Evolutionary conservation across 495 filamentous ascomycete species (phyloP), one percentile per base, ranked within the genome.

Genomic region (Aeminium ludgeri): DNA sequence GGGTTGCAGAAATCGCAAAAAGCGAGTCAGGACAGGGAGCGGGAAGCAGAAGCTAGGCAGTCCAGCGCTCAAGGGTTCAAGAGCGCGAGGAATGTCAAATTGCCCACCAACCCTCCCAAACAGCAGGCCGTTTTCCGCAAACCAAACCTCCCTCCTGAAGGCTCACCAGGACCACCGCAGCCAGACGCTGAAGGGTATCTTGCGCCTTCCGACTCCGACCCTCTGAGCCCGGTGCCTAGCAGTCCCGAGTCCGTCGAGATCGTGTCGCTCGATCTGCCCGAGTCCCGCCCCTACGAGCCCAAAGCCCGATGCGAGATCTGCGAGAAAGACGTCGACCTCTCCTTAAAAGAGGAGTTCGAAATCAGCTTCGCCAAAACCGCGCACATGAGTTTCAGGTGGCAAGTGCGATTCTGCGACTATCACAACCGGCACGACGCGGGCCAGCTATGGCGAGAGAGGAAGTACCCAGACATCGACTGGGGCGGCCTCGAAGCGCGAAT

Each of bases 391-490:
- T 39, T 54, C 32, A 43, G 40, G 13, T 41, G 49, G 25, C 55
- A 57, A 33, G 56, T 62, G 20, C 54, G 57, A 25, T 92, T 95
- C 59, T 95, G 87, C 58, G 59, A 67, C 18, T 64, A 67, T 0
- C 87, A 95, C 59, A 73, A 74, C 46, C 62, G 63, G 16, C 48
- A 56, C 4, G 63, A 68, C 3, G 80, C 82, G 7, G 51, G 65
- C 39, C 54, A 65, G 3, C 61, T 72, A 37, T 92, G 84, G 76
- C 48, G 48, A 11, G 50, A 63, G 10, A 69, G 66, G 30, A 72
- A 73, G 1, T 95, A 91, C 57, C 89, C 87, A 1, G 55, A 62
- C 0, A 86, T 95, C 48, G 58, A 86, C 45, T 96, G 87, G 87
- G 54, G 59, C 1, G 51, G 44, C 2, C 68, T 96, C 23, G 66